These are phyloP conservation scores for Aspergillus texensis DNA, from an alignment of 2,329 filamentous ascomycete species.

Conservation along the genomic window DNA sequence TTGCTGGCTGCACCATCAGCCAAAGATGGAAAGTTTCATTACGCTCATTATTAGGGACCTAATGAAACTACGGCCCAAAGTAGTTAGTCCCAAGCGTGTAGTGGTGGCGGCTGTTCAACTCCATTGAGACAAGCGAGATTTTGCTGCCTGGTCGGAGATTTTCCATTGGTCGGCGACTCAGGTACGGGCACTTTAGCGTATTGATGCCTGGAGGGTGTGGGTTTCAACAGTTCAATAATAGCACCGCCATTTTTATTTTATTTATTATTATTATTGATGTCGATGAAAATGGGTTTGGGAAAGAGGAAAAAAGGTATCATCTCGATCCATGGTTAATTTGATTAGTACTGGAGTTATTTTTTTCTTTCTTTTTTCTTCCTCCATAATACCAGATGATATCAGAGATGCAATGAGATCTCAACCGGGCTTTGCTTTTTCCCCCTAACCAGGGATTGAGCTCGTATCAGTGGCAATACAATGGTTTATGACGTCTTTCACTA, in stretches of 20 bases:
- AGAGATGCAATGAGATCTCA: not conserved
- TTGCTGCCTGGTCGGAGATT: constrained; percentile 13
- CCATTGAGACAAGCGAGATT: constrained; percentile 29
- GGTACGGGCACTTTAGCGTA: constrained; percentile 21
- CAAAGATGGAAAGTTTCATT: constrained; percentile 2
- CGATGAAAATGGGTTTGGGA: not conserved
- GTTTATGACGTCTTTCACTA: constrained; percentile 13
- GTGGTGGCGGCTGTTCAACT: constrained; percentile 22
- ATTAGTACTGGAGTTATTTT: not conserved
- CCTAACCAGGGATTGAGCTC: constrained; percentile 9
- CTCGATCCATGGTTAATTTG: constrained; percentile 1
- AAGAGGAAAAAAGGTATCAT: not conserved
- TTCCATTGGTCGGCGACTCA: constrained; percentile 25
- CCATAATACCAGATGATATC: not conserved
- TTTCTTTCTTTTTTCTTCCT: not conserved
- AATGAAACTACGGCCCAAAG: constrained; percentile 21
- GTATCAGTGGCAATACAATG: constrained; percentile 11
- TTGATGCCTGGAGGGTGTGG: constrained; percentile 19
- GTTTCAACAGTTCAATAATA: constrained; percentile 17
- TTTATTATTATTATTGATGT: not conserved
- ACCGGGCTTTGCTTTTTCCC: not conserved
- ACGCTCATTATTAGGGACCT: constrained; percentile 4
- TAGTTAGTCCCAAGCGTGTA: constrained; percentile 13
- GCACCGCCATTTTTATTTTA: constrained; percentile 9
- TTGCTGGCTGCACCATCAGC: constrained; percentile 5